Conservation (phyloP, 331 rosid species). For the Cucumis variabilis region DNA sequence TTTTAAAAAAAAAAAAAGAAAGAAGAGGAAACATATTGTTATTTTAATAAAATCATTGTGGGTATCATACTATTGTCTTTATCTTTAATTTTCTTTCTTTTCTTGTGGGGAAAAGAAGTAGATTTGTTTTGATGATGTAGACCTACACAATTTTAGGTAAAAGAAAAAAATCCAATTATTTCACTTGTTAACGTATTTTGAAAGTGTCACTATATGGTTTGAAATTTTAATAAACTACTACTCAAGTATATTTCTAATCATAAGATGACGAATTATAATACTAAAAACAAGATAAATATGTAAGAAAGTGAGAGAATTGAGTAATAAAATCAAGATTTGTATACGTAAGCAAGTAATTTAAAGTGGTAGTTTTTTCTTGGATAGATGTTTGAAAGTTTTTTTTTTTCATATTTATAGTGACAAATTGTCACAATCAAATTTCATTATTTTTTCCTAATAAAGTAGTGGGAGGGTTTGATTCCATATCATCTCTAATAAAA, state of each 20-base stretch:
- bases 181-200: not conserved
- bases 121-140: not conserved
- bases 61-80: too few relatives aligned
- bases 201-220: not conserved
- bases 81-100: not conserved
- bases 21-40: too few relatives aligned
- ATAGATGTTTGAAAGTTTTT: too few relatives aligned
- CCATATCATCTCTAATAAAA: not conserved
- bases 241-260: not conserved
- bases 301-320: not conserved
- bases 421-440: not conserved
- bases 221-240: not conserved
- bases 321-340: not conserved
- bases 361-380: not conserved
- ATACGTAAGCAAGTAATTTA: not conserved
- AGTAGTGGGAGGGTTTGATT: not conserved
- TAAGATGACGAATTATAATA: not conserved
- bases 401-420: not conserved
- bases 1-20: too few relatives aligned
- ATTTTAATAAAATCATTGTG: too few relatives aligned
- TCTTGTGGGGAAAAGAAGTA: not conserved
- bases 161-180: not conserved
- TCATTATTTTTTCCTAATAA: not conserved
- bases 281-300: not conserved
- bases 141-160: not conserved